phyloP scores from a whole-genome alignment of 2,329 filamentous ascomycete genomes.

The Davidsoniella australis region DNA sequence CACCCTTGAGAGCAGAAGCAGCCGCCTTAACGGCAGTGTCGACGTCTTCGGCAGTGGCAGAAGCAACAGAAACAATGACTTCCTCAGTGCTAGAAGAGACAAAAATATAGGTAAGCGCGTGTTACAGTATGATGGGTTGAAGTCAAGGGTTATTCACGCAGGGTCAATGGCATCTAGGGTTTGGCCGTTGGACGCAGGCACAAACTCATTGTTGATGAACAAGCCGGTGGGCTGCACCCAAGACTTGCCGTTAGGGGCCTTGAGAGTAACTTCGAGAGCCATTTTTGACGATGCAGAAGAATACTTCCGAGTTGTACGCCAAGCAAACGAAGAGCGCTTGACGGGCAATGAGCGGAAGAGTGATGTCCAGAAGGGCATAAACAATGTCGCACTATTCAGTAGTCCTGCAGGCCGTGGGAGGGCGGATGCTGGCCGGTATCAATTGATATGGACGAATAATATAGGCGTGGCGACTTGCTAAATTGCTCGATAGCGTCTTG shows the following conservation, averaged over 20 bases:
- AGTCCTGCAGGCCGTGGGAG: too few species aligned
- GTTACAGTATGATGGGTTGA: background rate
- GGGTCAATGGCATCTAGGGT: slow-evolving; percentile 54
- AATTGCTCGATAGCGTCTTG: too few species aligned
- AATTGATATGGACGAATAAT: too few species aligned
- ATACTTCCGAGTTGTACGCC: too few species aligned
- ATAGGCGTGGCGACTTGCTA: too few species aligned
- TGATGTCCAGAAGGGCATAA: too few species aligned
- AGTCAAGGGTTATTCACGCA: slow-evolving; percentile 28
- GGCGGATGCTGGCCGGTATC: too few species aligned
- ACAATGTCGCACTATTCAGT: too few species aligned
- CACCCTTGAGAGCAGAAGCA: slow-evolving; percentile 47
- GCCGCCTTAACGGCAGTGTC: slow-evolving; percentile 54
- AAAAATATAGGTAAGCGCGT: background rate
- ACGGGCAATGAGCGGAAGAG: too few species aligned
- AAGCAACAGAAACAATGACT: slow-evolving; percentile 54
- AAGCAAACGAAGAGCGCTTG: too few species aligned
- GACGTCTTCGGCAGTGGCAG: slow-evolving; percentile 49
- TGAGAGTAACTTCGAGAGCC: slow-evolving; percentile 36
- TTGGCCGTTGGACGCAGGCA: slow-evolving; percentile 45
- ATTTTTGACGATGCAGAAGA: background rate
- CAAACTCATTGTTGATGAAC: slow-evolving; percentile 72
- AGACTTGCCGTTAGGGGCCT: slow-evolving; percentile 56
- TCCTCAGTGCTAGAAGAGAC: slow-evolving; percentile 32
- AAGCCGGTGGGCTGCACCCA: slow-evolving; percentile 61